Evolutionary conservation across 805 yeast species (phyloP).

Genomic region (Lipomyces sp.): DNA sequence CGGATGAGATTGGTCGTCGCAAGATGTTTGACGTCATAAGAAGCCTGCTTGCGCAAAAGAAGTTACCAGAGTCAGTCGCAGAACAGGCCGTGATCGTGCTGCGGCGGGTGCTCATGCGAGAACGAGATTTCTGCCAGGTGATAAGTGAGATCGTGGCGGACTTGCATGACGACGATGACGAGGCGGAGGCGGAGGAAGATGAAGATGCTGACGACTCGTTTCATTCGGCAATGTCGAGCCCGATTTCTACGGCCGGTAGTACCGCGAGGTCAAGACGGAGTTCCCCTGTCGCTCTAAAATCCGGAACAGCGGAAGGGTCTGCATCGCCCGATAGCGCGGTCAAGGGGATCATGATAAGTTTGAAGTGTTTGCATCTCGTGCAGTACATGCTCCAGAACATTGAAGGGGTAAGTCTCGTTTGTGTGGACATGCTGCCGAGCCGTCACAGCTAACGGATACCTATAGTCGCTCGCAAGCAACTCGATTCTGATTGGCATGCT

Average conservation of each 20-base stretch:
- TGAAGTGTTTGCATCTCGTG: conserved; percentile 66
- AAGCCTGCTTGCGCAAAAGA: conserved; percentile 46
- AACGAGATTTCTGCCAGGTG: conserved; percentile 79
- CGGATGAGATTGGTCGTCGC: conserved; percentile 88
- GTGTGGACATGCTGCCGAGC: no score
- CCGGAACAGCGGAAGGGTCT: no score
- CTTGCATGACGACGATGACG: conserved; percentile 59
- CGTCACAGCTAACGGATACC: neutral
- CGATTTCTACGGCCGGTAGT: no score
- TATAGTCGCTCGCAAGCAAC: conserved; percentile 61
- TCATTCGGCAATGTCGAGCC: conserved; percentile 46
- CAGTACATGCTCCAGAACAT: conserved; percentile 66
- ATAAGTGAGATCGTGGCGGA: conserved; percentile 83
- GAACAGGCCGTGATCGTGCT: conserved; percentile 62
- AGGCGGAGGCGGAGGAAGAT: conserved; percentile 37
- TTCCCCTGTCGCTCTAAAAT: no score
- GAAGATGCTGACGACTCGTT: conserved; percentile 43
- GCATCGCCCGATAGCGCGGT: conserved; percentile 33
- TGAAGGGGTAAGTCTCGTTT: conserved; percentile 33
- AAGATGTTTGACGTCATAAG: conserved; percentile 57
- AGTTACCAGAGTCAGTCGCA: conserved; percentile 52
- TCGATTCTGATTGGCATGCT: conserved; percentile 64
- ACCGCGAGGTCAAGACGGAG: neutral
- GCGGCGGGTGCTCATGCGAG: conserved; percentile 67
- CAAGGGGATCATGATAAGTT: conserved; percentile 23